Evolutionary conservation across 768 basidiomycete genomes (phyloP).

Genomic region (Amanita subjunquillea): DNA sequence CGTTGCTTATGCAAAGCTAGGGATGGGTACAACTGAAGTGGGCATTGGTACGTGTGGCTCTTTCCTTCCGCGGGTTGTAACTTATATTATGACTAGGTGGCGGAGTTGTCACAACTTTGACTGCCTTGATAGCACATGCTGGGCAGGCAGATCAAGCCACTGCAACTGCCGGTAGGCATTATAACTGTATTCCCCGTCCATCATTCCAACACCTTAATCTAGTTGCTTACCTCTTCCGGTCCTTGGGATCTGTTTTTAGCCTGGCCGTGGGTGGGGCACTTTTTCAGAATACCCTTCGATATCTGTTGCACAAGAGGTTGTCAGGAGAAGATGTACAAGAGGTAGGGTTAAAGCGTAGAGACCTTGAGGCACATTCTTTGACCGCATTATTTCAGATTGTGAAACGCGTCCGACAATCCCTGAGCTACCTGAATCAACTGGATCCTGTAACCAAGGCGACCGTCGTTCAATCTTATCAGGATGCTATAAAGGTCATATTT

Average conservation of each 20-base stretch:
- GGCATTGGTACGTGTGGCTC: conserved; percentile 26
- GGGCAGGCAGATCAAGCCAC: conserved; percentile 53
- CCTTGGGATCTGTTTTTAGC: conserved; percentile 48
- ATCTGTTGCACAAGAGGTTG: conserved; percentile 28
- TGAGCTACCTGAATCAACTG: conserved; percentile 34
- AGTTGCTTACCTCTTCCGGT: conserved; percentile 63
- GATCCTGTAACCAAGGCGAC: conserved; percentile 23
- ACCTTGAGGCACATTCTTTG: neutral
- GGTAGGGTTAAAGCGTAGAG: conserved; percentile 20
- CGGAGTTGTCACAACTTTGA: conserved; percentile 45
- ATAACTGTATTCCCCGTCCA: neutral
- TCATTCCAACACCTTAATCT: neutral
- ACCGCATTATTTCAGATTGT: conserved; percentile 28
- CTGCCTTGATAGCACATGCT: conserved; percentile 55
- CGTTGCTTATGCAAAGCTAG: conserved; percentile 10
- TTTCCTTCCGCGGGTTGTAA: neutral
- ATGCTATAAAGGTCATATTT: conserved; percentile 37
- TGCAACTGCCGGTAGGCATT: conserved; percentile 43
- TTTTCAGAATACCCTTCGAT: conserved; percentile 40
- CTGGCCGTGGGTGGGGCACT: conserved; percentile 47
- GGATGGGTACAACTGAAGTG: conserved; percentile 20
- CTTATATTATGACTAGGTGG: conserved; percentile 21
- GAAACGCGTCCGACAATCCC: conserved; percentile 36
- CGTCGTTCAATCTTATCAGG: conserved; percentile 31
- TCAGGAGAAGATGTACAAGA: conserved; percentile 40